Evolutionary conservation across 805 yeast species (phyloP), one percentile per base, ranked within the genome.

Genomic region (Lachancea kluyveri): DNA sequence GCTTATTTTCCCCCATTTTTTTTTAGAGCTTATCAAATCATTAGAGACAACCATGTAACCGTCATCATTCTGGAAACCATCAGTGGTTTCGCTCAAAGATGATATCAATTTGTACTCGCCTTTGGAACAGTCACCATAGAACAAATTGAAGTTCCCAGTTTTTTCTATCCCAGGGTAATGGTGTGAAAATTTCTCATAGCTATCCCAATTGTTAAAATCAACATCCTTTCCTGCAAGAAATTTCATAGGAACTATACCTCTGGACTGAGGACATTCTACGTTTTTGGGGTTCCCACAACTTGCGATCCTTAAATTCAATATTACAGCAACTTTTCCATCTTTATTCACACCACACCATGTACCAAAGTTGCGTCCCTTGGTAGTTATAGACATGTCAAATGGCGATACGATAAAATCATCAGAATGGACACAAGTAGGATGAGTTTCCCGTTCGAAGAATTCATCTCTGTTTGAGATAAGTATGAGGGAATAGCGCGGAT

Each of bases 401-500:
- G 96, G 96, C 6, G 81, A 70, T 8, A 85, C 51, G 1, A 80
- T 59, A 29, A 9, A 33, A 17, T 42, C 43, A 18, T 43, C 27
- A 21, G 57, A 54, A 30, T 62, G 57, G 38, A 57, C 34, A 36
- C 63, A 31, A 52, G 90, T 79, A n/a, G 54, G 50, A 32, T 70
- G 67, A 0, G 97, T 90, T 2, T 79, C 77, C 30, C 98, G 60
- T 26, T 65, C 70, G 50, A 82, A 77, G 46, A 62, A 83, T 54
- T 92, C 98, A 52, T 92, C 98, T 27, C 98, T 58, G 51, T 90
- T 90, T 3, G 95, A 84, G 3, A 85, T 60, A 4, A 86, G 52
- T 2, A 90, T 70, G 23, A 90, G 64, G 1, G 94, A 83, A 45
- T 76, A 90, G 13, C 80, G 73, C 0, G 82, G 79, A 50, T 83